Evolutionary conservation across 768 basidiomycete species (phyloP), one percentile per base, ranked within the genome.

Genomic region (Calocybe cyanea): DNA sequence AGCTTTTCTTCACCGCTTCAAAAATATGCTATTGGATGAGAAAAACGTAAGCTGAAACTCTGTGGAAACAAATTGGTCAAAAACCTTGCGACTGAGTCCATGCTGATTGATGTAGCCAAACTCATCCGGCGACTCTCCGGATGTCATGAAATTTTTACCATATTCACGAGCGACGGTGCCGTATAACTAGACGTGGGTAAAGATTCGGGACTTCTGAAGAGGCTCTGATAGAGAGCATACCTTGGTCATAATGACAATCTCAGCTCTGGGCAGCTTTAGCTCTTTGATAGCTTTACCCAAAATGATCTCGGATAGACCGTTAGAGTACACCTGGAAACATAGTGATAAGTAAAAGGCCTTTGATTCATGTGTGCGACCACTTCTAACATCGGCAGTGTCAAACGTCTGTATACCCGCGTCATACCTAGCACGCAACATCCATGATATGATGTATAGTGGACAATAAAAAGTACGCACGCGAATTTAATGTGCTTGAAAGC

Each of bases 181-280:
- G 45, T 54, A 69, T 11, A 75, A 50, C 82, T 81, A 31, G 9
- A 34, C 11, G 15, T 21, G 5, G 25, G 25, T 11, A 28, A 28
- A 28, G 25, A 28, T 5, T 28, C 4, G 32, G 17, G 30, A 10
- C 11, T 7, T 4, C 3, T 13, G 6, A 3, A 19, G 8, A 4
- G 18, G 9, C 28, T 28, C 5, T 20, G 4, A 20, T 10, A n/a
- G 10, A 11, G 11, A 24, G 6, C 45, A 53, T 45, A 78, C 79
- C 67, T 91, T 90, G 45, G 88, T 87, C 70, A 90, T 74, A 13
- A 91, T 76, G 14, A 91, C 87, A 36, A 89, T 79, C 52, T 83
- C 78, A 11, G 84, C 82, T 1, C 87, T 77, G n/a, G 85, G 85
- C 10, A 87, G 68, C 17, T 80, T 60, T 51, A 77, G 71, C 50